phyloP scores from a whole-genome alignment of 257 asterid genomes.

The Solanum microdontum region DNA sequence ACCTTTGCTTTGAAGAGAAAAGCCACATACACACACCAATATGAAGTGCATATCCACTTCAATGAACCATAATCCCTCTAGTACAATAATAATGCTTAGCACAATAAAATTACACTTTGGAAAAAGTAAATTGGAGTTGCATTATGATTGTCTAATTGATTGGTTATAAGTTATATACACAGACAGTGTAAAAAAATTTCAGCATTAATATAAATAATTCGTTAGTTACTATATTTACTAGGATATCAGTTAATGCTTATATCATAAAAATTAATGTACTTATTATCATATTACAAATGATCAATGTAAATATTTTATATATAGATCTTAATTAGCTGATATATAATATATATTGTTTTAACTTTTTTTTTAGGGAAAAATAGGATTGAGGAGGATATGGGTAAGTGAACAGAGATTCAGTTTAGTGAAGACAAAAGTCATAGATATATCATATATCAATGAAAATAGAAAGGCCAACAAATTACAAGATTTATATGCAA shows the following conservation, averaged over 20 bases:
- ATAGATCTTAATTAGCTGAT: not conserved
- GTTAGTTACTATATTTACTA: not conserved
- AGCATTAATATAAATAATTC: not conserved
- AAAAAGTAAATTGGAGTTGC: not conserved
- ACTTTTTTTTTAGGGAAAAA: not conserved
- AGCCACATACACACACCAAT: not conserved
- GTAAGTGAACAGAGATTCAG: not conserved
- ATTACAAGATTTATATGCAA: not conserved
- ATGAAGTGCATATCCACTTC: slow-evolving; percentile 8
- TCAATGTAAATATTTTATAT: not conserved
- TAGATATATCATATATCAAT: not conserved
- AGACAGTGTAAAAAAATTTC: rapidly evolving
- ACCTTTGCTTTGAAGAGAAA: slow-evolving; percentile 57
- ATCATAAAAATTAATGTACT: not conserved
- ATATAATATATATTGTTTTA: not conserved
- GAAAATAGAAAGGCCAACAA: not conserved
- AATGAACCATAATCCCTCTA: not conserved
- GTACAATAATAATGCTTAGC: not conserved
- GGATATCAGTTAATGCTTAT: not conserved
- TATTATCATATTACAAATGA: not conserved
- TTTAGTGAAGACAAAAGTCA: not conserved
- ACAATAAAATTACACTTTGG: not conserved
- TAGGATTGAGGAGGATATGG: not conserved
- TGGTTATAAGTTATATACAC: not conserved
- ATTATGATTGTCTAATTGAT: not conserved